Percentiles rank a stretch among this genome's conserved stretches.
Evolutionary conservation across 495 filamentous ascomycete species (phyloP).

Genomic region (Neurospora tetrasperma): DNA sequence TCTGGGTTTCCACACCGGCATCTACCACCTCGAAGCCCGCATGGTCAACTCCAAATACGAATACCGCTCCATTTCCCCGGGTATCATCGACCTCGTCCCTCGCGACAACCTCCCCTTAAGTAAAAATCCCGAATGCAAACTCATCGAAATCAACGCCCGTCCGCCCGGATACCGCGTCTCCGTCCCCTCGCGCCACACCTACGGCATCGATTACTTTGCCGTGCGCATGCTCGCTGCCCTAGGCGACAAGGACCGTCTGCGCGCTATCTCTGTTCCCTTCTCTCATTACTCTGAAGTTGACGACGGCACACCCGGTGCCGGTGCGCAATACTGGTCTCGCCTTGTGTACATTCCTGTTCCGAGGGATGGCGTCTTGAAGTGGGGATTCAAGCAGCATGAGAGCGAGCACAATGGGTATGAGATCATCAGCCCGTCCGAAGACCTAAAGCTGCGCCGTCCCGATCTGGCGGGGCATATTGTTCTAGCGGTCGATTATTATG

Average conservation of each 20-base stretch:
- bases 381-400: background rate
- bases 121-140: slow-evolving; percentile 13
- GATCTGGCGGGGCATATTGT: slow-evolving; percentile 16
- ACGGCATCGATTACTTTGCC: slow-evolving; percentile 34
- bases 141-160: slow-evolving; percentile 33
- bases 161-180: slow-evolving; percentile 24
- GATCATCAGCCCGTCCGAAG: slow-evolving; percentile 13
- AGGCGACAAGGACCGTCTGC: slow-evolving; percentile 17
- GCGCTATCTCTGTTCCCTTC: slow-evolving; percentile 19
- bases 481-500: slow-evolving; percentile 14
- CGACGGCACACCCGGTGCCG: background rate
- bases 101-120: background rate
- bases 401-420: no score
- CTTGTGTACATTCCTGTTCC: slow-evolving; percentile 23
- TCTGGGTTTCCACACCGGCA: slow-evolving; percentile 25
- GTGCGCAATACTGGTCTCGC: slow-evolving; percentile 20
- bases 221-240: slow-evolving; percentile 24
- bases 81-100: slow-evolving; percentile 7
- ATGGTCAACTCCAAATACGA: slow-evolving; percentile 25
- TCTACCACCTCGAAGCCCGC: slow-evolving; percentile 23
- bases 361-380: slow-evolving; percentile 9
- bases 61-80: slow-evolving; percentile 13
- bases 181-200: slow-evolving; percentile 19
- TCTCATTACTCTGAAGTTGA: background rate
- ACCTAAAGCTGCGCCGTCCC: slow-evolving; percentile 15